Evolutionary conservation across 1,284 basidiomycete species (phyloP), one percentile per base, ranked within the genome.

Genomic region (Exobasidium cylindrosporum): DNA sequence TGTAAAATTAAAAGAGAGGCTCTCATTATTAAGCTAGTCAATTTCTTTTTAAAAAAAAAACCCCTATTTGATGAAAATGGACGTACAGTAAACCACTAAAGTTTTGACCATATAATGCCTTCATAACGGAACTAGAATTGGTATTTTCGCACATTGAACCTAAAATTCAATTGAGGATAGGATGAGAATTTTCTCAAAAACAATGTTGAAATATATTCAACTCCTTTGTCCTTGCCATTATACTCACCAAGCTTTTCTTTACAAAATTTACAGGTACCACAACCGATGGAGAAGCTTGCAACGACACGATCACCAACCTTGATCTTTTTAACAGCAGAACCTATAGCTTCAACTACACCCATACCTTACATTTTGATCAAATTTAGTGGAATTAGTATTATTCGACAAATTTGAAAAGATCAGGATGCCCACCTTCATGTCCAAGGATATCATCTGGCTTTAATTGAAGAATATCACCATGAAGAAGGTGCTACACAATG

Each of bases 401-500:
- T n/a, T n/a, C n/a, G n/a, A n/a, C n/a, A n/a, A n/a, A n/a, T n/a
- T n/a, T n/a, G n/a, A n/a, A n/a, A n/a, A n/a, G n/a, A n/a, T n/a
- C n/a, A n/a, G n/a, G n/a, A n/a, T n/a, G n/a, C n/a, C n/a, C n/a
- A n/a, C n/a, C 44, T 46, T 87, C 89, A 74, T 90, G 89, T 0
- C 89, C 89, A 0, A 90, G 81, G 56, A 91, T 88, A 77, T 90
- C 88, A 4, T 87, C 88, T 68, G 86, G 85, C 76, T 88, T 84
- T 49, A 91, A 71, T 4, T 85, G 83, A 66, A 88, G 74, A 66
- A 90, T 88, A 60, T 81, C 80, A 5, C 69, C 67, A 46, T 75
- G 68, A 57, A 64, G 67, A 26, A 67, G 68, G 40, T 67, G 66
- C 46, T 40, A n/a, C n/a, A n/a, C n/a, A n/a, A n/a, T n/a, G n/a